Evolutionary conservation across 129 eudicot species (phyloP), one percentile per base, ranked within the genome.

Genomic region (Rutidosis leptorrhynchoides): DNA sequence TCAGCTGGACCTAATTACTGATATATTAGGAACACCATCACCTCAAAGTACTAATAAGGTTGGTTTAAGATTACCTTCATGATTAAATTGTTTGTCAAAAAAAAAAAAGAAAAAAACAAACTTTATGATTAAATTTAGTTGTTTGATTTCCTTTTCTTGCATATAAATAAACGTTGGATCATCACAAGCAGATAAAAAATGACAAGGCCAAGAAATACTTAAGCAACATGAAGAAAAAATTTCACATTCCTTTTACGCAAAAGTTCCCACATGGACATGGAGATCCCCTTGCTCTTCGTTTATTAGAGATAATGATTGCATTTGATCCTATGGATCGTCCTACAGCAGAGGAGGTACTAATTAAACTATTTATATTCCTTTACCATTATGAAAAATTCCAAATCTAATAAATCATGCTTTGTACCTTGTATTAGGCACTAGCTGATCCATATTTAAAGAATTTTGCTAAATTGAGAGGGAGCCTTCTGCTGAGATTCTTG

Each of bases 271-370:
- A 83, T 82, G 95, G 87, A 42, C 75, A 83, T 82, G 95, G 87
- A 6, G 98, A 91, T 56, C 98, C 98, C 7, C 87, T 83, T 37
- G 96, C 98, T 9, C 96, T 91, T 67, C 88, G 94, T 21, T 80
- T 91, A 73, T 74, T 91, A 58, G 98, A 88, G 71, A 85, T 85
- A 70, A 87, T 91, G 98, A 88, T 91, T 32, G 96, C 98, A 49
- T 91, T 91, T 83, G 96, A 87, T 55, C 95, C 96, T 28, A 91
- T 81, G 73, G 96, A 91, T 59, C 88, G 98, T 25, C 98, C 98
- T 25, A 73, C 83, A 28, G 98, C 96, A 16, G 98, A 91, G 70
- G 96, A 91, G 96, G 98, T 85, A 64, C 48, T 71, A 29, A 28
- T 6, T 28, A 28, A 28, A 3, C 32, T 2, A 3, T 28, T 28